A percentile compares a stretch with the other conserved stretches of the same genome.
Conservation (phyloP, 805 yeast genomes). For the Lipomyces mesembrius region DNA sequence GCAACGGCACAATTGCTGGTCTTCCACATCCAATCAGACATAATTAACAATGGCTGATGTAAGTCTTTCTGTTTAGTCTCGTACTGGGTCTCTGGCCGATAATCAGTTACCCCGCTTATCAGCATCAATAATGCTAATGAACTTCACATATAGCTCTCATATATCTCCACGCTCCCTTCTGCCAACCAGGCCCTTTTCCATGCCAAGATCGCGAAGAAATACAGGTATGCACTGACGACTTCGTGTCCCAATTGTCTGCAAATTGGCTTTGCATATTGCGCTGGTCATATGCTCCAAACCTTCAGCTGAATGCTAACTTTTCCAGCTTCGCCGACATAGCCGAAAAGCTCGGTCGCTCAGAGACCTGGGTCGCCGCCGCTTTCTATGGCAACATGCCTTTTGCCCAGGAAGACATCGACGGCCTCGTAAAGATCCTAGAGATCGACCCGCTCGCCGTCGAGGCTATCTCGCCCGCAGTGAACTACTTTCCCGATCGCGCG, state of each 20-base stretch:
- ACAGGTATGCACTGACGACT: constrained; percentile 21
- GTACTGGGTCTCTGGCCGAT: not conserved
- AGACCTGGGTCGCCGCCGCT: constrained; percentile 38
- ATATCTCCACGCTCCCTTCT: constrained; percentile 34
- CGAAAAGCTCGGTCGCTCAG: constrained; percentile 36
- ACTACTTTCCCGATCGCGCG: constrained; percentile 35
- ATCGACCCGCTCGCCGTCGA: constrained; percentile 26
- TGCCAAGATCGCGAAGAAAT: constrained; percentile 37
- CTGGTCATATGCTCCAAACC: not conserved
- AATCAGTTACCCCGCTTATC: constrained; percentile 1
- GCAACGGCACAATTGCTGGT: not conserved
- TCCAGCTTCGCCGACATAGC: constrained; percentile 36
- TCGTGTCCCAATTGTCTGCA: not conserved
- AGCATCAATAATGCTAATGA: not conserved
- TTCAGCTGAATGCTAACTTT: not conserved
- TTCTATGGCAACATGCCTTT: constrained; percentile 40
- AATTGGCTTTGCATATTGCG: not conserved
- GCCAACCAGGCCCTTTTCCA: constrained; percentile 38
- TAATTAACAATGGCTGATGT: constrained; percentile 30
- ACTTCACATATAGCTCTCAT: constrained; percentile 24
- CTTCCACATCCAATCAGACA: not conserved
- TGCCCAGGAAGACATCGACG: constrained; percentile 33
- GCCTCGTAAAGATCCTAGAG: constrained; percentile 32
- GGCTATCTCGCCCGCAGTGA: constrained; percentile 34
- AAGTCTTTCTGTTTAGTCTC: constrained; percentile 2